A percentile compares a stretch with the other conserved stretches of the same genome.
These are phyloP conservation scores for Cicer pinnatifidum DNA, from an alignment of 306 rosid species.

Conservation along the genomic window DNA sequence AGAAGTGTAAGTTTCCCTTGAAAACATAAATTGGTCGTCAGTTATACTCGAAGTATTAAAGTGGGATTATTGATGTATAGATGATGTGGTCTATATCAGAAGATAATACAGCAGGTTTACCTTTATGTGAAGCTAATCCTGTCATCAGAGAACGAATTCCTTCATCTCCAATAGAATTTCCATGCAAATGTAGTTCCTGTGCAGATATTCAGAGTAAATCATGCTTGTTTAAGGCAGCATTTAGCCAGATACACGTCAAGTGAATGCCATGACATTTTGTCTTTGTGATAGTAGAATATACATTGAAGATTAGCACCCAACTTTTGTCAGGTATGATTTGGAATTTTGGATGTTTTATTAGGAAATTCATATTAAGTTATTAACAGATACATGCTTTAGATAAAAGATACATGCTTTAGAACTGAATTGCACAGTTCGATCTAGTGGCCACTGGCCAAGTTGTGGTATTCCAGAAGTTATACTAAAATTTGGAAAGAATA, in stretches of 20 bases:
- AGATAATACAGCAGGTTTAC: constrained; percentile 49
- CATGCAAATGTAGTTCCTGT: constrained; percentile 94
- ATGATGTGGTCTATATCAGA: constrained; percentile 31
- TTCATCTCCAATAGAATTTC: constrained; percentile 96
- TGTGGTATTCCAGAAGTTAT: constrained; percentile 26
- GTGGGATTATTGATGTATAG: constrained; percentile 27
- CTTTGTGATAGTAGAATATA: constrained; percentile 22
- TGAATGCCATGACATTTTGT: constrained; percentile 28
- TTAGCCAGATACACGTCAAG: constrained; percentile 35
- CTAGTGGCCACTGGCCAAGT: constrained; percentile 17
- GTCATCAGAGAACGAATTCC: constrained; percentile 80
- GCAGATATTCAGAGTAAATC: constrained; percentile 42
- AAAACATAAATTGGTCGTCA: constrained; percentile 49
- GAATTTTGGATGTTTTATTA: constrained; percentile 8
- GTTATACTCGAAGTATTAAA: constrained; percentile 35
- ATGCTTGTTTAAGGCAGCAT: constrained; percentile 38
- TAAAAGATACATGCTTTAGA: constrained; percentile 5
- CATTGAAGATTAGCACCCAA: constrained; percentile 21
- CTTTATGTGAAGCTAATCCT: constrained; percentile 76
- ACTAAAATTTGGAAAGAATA: constrained; percentile 5
- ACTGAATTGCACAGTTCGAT: constrained; percentile 19
- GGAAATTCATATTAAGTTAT: neutral
- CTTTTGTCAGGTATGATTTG: constrained; percentile 7
- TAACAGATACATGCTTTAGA: neutral
- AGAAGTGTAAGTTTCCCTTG: constrained; percentile 78